Percentiles rank a stretch among this genome's conserved stretches.
Conservation (phyloP, 2,329 filamentous ascomycete genomes). For the Coniochaeta ligniaria region DNA sequence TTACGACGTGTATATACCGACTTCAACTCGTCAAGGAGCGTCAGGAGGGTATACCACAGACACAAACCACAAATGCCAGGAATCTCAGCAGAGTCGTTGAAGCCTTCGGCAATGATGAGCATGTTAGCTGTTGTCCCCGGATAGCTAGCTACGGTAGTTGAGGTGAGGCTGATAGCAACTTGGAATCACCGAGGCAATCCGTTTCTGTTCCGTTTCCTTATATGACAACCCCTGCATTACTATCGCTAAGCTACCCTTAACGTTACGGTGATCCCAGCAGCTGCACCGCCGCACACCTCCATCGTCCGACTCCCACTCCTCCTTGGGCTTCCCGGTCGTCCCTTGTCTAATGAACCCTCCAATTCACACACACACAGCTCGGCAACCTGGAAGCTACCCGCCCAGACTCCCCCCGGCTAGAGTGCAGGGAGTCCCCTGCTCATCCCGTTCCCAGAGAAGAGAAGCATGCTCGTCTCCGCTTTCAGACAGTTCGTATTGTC, state of each 20-base stretch:
- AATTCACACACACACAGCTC: not conserved
- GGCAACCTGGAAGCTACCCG: not conserved
- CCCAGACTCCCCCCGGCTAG: not conserved
- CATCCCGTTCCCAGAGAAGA: not conserved
- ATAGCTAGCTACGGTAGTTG: not conserved
- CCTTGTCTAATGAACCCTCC: not conserved
- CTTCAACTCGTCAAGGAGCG: not conserved
- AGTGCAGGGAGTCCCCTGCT: not conserved
- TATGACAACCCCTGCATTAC: not conserved
- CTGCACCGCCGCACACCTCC: not conserved
- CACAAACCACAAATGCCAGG: not conserved
- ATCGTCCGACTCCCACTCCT: not conserved
- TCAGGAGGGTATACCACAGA: not conserved
- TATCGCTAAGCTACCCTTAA: not conserved
- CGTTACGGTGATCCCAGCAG: not conserved
- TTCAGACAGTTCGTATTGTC: slow-evolving; percentile 1
- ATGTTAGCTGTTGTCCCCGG: not conserved
- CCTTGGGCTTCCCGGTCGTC: not conserved
- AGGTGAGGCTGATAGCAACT: not conserved
- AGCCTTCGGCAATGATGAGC: not conserved
- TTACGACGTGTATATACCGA: not conserved
- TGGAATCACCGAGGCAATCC: not conserved
- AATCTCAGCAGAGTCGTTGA: not conserved
- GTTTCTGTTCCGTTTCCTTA: not conserved
- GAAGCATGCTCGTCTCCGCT: not conserved